Conservation (phyloP, 108 stramenopile genomes). For the Discostella stelligeroides region DNA sequence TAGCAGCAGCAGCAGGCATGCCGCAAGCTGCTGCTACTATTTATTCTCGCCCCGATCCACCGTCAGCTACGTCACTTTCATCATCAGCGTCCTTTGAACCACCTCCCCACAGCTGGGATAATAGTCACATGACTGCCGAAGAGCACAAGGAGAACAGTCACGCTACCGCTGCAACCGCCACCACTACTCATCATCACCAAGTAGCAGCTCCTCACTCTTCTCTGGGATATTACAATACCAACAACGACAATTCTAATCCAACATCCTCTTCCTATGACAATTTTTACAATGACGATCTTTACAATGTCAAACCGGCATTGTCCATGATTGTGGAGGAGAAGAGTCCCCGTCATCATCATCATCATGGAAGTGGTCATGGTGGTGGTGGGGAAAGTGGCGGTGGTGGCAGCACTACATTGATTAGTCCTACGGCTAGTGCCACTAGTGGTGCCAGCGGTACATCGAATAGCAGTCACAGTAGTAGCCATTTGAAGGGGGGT, state of each 20-base stretch:
- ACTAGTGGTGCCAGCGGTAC: background rate
- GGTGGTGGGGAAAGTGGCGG: background rate
- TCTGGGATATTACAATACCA: background rate
- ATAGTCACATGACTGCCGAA: background rate
- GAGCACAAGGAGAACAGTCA: constrained; percentile 11
- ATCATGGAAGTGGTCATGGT: background rate
- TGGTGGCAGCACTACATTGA: no score
- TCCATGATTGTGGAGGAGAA: constrained; percentile 30
- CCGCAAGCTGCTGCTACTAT: background rate
- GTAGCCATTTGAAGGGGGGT: no score
- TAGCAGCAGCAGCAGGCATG: background rate
- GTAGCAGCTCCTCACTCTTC: no score
- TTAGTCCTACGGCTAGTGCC: background rate
- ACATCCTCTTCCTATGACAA: background rate
- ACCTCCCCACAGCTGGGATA: background rate
- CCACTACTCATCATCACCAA: no score
- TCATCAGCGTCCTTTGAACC: background rate
- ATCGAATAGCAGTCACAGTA: no score
- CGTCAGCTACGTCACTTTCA: background rate
- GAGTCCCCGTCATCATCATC: no score
- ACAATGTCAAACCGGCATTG: constrained; percentile 21
- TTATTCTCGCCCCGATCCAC: background rate
- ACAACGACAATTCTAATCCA: background rate
- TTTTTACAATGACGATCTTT: constrained; percentile 19
- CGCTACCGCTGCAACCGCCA: no score